Percentiles rank a stretch among this genome's conserved stretches.
Conservation (phyloP, 805 yeast genomes). For the Nakazawaea holstii region DNA sequence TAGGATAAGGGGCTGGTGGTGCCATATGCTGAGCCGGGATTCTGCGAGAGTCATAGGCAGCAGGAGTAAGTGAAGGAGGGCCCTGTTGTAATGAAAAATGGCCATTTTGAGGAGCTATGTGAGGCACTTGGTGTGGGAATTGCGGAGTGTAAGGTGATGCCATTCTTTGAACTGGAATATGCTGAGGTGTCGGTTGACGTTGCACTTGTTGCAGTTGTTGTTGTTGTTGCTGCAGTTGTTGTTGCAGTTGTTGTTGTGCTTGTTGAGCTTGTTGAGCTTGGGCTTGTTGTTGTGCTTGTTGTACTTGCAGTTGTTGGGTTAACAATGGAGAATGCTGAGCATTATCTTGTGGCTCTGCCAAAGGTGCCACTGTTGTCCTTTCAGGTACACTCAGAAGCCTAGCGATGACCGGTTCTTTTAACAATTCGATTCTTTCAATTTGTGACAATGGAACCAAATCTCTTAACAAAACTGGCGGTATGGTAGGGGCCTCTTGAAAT, state of each 20-base stretch:
- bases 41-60: background rate
- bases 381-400: background rate
- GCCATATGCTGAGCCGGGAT: background rate
- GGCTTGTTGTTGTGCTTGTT: background rate
- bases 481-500: slow-evolving; percentile 40
- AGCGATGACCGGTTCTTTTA: slow-evolving; percentile 1
- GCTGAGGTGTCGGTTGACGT: background rate
- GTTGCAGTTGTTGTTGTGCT: slow-evolving; percentile 1
- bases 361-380: background rate
- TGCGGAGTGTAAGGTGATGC: slow-evolving; percentile 11
- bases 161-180: slow-evolving; percentile 3
- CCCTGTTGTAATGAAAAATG: slow-evolving; percentile 1
- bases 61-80: slow-evolving; percentile 1
- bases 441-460: slow-evolving; percentile 38
- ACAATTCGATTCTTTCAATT: slow-evolving; percentile 31
- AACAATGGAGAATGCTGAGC: slow-evolving; percentile 19
- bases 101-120: slow-evolving; percentile 10
- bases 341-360: background rate
- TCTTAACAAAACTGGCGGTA: slow-evolving; percentile 36
- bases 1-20: background rate
- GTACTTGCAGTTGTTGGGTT: background rate
- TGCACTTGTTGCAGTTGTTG: slow-evolving; percentile 6
- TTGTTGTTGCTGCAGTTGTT: slow-evolving; percentile 5
- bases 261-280: background rate
- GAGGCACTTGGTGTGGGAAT: slow-evolving; percentile 9